Conservation (phyloP, 179 eudicot genomes). For the Camellia oleifera region DNA sequence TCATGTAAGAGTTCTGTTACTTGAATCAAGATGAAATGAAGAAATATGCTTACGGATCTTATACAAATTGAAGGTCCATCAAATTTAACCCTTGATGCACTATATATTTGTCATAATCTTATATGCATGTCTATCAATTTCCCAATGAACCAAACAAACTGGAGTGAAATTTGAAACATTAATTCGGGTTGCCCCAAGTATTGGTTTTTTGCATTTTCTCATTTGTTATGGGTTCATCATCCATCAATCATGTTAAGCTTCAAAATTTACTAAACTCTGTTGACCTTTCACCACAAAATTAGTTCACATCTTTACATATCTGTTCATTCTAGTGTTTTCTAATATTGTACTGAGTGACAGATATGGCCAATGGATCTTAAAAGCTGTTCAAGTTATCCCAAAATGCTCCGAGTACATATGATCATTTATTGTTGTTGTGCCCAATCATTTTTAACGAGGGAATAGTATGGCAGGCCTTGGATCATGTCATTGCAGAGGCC, state of each 20-base stretch:
- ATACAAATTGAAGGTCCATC: slow-evolving; percentile 4
- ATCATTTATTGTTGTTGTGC: not conserved
- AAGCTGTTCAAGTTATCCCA: not conserved
- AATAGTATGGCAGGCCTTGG: slow-evolving; percentile 64
- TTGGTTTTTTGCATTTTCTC: not conserved
- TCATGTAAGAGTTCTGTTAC: not conserved
- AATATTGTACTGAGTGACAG: not conserved
- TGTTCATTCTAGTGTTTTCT: not conserved
- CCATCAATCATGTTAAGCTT: not conserved
- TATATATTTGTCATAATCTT: not conserved
- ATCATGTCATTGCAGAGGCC: slow-evolving; percentile 89
- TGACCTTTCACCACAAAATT: too few relatives aligned
- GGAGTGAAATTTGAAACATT: not conserved
- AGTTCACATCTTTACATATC: too few relatives aligned
- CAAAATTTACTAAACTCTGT: not conserved
- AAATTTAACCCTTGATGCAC: not conserved
- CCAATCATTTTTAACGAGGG: slow-evolving; percentile 10
- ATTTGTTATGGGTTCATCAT: not conserved
- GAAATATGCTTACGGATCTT: not conserved
- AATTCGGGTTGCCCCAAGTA: not conserved
- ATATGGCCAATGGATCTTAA: not conserved
- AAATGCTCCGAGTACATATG: not conserved
- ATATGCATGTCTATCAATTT: too few relatives aligned
- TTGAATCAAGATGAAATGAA: not conserved
- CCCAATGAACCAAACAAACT: not conserved